A percentile compares a stretch with the other conserved stretches of the same genome.
Conservation (phyloP, 2,329 filamentous ascomycete genomes). For the Microdochium bolleyi region DNA sequence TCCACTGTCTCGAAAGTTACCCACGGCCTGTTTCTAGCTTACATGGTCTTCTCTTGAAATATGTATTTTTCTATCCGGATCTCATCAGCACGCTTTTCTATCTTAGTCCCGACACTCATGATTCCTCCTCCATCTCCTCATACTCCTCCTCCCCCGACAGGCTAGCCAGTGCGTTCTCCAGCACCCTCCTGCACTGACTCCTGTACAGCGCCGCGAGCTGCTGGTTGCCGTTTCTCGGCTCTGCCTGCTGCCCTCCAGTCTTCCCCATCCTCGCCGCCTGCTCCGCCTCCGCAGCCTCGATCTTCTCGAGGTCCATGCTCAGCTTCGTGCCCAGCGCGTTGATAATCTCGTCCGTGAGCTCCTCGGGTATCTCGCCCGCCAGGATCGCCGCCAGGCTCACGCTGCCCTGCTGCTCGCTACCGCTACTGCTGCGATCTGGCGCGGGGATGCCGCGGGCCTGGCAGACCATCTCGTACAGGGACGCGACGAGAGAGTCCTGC, state of each 20-base stretch:
- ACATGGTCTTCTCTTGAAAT: too few species aligned
- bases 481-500: constrained; percentile 44
- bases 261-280: constrained; percentile 19
- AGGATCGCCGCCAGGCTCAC: constrained; percentile 29
- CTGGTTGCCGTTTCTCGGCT: constrained; percentile 32
- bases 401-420: constrained; percentile 9
- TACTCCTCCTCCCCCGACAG: neutral
- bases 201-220: constrained; percentile 40
- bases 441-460: neutral
- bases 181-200: constrained; percentile 35
- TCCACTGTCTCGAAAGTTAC: too few species aligned
- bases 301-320: constrained; percentile 32
- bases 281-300: constrained; percentile 31
- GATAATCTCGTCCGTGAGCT: constrained; percentile 26
- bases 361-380: constrained; percentile 31
- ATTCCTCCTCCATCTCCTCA: neutral
- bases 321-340: constrained; percentile 27
- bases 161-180: constrained; percentile 30
- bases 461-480: constrained; percentile 30
- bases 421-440: constrained; percentile 5
- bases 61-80: too few species aligned
- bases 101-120: neutral
- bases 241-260: too few species aligned
- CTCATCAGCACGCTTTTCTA: too few species aligned
- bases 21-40: too few species aligned